phyloP scores from a whole-genome alignment of 164 flowering plant species.

The Nelumbo lutea region DNA sequence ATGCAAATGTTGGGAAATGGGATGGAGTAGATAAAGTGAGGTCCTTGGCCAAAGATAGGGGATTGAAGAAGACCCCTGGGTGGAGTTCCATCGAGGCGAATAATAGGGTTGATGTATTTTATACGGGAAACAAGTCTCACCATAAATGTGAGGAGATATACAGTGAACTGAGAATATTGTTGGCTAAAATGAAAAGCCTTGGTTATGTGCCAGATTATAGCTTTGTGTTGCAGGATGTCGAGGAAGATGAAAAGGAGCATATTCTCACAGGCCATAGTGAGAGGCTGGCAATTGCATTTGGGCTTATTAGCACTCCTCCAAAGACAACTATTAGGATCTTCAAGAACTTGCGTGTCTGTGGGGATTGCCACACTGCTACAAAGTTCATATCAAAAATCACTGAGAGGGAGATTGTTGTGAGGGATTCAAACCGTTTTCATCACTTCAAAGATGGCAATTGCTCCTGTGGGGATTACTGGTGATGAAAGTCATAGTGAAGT shows the following conservation, averaged over 20 bases:
- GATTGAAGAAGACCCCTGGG: conserved; percentile 69
- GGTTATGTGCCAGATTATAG: conserved; percentile 63
- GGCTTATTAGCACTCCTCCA: conserved; percentile 46
- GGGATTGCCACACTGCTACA: conserved; percentile 55
- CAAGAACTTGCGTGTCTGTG: conserved; percentile 66
- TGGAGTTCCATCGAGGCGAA: conserved; percentile 65
- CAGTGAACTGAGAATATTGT: conserved; percentile 32
- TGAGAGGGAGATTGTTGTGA: conserved; percentile 51
- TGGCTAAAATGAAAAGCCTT: conserved; percentile 48
- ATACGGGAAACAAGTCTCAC: conserved; percentile 54
- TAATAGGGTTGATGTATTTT: conserved; percentile 47
- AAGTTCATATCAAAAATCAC: conserved; percentile 45
- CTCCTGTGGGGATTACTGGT: conserved; percentile 61
- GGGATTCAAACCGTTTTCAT: conserved; percentile 61
- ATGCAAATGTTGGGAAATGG: conserved; percentile 56
- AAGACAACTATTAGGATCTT: conserved; percentile 42
- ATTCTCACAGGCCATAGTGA: conserved; percentile 56
- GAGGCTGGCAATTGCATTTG: conserved; percentile 65
- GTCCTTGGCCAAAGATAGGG: conserved; percentile 48
- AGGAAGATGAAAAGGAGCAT: conserved; percentile 67
- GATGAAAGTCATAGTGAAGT: conserved; percentile 9
- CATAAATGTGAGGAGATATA: conserved; percentile 42
- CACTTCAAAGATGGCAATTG: conserved; percentile 51
- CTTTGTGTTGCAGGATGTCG: conserved; percentile 71
- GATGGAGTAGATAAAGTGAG: conserved; percentile 54